Conservation (phyloP, 805 yeast species). For the Wickerhamiella hasegawae region DNA sequence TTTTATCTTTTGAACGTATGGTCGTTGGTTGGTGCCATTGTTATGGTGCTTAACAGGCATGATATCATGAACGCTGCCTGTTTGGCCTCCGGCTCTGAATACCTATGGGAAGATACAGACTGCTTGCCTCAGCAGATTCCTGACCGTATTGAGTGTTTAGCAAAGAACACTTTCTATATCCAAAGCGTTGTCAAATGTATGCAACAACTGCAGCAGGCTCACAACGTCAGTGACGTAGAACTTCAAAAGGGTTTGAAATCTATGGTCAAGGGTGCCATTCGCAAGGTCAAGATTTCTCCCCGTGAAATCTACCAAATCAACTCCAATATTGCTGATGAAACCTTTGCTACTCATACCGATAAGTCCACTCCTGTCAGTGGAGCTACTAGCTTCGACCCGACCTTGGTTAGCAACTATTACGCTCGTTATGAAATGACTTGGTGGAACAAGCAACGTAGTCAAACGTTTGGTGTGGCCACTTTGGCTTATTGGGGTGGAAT, state of each 20-base stretch:
- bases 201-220: neutral
- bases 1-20: no score
- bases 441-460: neutral
- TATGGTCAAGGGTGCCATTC: neutral
- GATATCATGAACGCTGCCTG: neutral
- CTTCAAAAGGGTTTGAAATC: neutral
- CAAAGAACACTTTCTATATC: neutral
- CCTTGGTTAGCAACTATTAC: no score
- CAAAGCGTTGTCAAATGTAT: slow-evolving; percentile 1
- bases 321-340: no score
- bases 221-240: neutral
- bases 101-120: neutral
- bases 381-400: no score
- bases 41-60: neutral
- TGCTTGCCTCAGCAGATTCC: slow-evolving; percentile 1
- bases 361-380: no score
- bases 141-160: slow-evolving; percentile 2
- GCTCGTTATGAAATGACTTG: no score
- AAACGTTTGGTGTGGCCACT: neutral
- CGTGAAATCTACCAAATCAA: no score
- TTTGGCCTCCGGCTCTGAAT: neutral
- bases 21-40: neutral
- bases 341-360: no score
- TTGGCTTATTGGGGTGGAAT: neutral
- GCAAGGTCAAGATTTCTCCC: slow-evolving; percentile 3